Evolutionary conservation across 2,329 filamentous ascomycete genomes (phyloP), one percentile per base, ranked within the genome.

Genomic region (Penicillium sp.): DNA sequence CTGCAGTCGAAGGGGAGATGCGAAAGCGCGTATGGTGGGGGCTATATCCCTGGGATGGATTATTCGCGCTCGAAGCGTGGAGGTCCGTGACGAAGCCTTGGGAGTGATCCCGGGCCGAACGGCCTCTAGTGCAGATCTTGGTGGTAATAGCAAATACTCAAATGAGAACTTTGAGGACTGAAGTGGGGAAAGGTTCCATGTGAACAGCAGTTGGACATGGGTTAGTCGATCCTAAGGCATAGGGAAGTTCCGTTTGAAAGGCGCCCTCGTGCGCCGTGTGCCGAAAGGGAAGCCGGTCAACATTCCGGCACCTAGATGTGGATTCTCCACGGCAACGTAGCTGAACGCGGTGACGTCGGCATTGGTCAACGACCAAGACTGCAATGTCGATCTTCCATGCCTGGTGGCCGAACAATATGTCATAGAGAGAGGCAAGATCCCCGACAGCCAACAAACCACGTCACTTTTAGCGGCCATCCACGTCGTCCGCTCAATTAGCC

Each of bases 1-100:
- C 89, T 2, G 81, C 86, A 1, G 79, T 96, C 14, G 92, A 96
- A 65, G 84, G 84, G 11, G 93, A 97, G 73, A 92, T 93, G 85
- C 86, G 92, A 51, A 86, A 90, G 57, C 83, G 92, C 52, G 85
- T 94, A 2, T 99, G 93, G 93, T 99, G 94, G 92, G 86, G 90
- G 14, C 85, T 96, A 53, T 97, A 97, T 74, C 85, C 91, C 43
- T 86, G 92, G 77, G 94, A 99, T 38, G 87, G 86, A 58, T 83
- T 90, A 24, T 77, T 95, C 47, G 87, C 91, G 0, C 79, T 96
- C 11, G 92, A 96, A 68, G 81, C 92, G 32, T 90, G 91, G 8
- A 86, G 89, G 47, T 91, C 93, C 0, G 84, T 90, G 47, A 50
- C 47, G 47, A 50, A 50, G 47, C 47, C 47, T 50, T 43, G 39